Conservation (phyloP, 768 basidiomycete genomes). For the Lactarius quietus region DNA sequence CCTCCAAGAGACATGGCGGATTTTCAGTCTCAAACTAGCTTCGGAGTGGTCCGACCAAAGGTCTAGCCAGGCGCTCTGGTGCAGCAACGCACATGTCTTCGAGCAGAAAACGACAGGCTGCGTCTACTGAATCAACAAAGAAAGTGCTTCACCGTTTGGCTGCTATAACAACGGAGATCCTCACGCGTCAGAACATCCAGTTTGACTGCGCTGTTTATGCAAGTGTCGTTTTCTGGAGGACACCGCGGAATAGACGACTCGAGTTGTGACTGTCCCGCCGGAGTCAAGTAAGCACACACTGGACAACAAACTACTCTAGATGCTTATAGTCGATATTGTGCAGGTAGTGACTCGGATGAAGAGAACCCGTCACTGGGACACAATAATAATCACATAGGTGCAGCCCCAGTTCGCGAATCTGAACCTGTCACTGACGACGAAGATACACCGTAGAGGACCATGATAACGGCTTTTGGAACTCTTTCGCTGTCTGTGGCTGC, state of each 20-base stretch:
- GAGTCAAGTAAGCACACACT: slow-evolving; percentile 8
- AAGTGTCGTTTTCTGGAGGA: slow-evolving; percentile 11
- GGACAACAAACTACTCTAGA: background rate
- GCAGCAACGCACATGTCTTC: slow-evolving; percentile 8
- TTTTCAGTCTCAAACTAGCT: background rate
- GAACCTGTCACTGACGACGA: background rate
- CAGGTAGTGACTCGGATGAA: slow-evolving; percentile 13
- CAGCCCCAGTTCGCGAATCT: background rate
- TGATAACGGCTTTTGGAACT: slow-evolving; percentile 14
- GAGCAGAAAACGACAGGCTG: slow-evolving; percentile 8
- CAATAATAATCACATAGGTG: background rate
- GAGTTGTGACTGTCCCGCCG: too few species aligned
- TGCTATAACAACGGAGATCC: background rate
- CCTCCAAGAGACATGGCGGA: background rate
- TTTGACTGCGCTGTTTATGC: slow-evolving; percentile 12
- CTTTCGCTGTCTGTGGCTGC: slow-evolving; percentile 15
- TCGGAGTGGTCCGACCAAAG: slow-evolving; percentile 2
- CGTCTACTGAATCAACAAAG: background rate
- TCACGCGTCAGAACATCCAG: slow-evolving; percentile 7
- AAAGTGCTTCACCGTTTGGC: slow-evolving; percentile 8
- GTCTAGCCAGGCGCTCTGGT: background rate
- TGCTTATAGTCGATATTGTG: background rate
- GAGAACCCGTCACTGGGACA: background rate
- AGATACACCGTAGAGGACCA: slow-evolving; percentile 7
- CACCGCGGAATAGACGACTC: background rate